Evolutionary conservation across 495 filamentous ascomycete genomes (phyloP).

Genomic region (Neurospora sp.): DNA sequence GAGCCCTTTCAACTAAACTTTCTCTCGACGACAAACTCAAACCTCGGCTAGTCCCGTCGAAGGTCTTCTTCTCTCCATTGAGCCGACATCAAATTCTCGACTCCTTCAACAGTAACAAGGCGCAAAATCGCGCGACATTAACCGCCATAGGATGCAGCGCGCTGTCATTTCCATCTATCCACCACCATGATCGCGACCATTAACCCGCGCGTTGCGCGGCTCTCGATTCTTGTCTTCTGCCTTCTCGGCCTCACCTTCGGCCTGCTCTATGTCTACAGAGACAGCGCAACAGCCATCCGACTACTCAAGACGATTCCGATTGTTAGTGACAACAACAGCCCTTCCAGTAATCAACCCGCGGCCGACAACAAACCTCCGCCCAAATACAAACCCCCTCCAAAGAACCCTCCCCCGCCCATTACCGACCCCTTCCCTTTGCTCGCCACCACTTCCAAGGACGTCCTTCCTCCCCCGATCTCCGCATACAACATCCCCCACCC

Average conservation of each 20-base stretch:
- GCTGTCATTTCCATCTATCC: not conserved
- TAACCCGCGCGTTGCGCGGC: not conserved
- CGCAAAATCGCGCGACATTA: not conserved
- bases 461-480: slow-evolving; percentile 29
- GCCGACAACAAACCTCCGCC: slow-evolving; percentile 19
- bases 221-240: not conserved
- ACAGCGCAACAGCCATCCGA: slow-evolving; percentile 3
- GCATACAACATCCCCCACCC: slow-evolving; percentile 28
- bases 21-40: not conserved
- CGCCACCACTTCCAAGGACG: slow-evolving; percentile 9
- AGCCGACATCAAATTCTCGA: not conserved
- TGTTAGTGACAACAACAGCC: slow-evolving; percentile 11
- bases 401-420: slow-evolving; percentile 33
- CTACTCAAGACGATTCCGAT: slow-evolving; percentile 16
- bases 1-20: not conserved
- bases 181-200: not conserved
- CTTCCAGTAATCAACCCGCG: slow-evolving; percentile 6
- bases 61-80: not conserved
- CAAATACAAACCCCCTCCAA: slow-evolving; percentile 26
- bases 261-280: slow-evolving; percentile 12
- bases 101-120: not conserved
- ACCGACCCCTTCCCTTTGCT: slow-evolving; percentile 26
- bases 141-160: not conserved
- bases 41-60: not conserved
- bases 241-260: slow-evolving; percentile 14